Conservation (phyloP, 1,284 basidiomycete species). For the Trichosporon faecale region DNA sequence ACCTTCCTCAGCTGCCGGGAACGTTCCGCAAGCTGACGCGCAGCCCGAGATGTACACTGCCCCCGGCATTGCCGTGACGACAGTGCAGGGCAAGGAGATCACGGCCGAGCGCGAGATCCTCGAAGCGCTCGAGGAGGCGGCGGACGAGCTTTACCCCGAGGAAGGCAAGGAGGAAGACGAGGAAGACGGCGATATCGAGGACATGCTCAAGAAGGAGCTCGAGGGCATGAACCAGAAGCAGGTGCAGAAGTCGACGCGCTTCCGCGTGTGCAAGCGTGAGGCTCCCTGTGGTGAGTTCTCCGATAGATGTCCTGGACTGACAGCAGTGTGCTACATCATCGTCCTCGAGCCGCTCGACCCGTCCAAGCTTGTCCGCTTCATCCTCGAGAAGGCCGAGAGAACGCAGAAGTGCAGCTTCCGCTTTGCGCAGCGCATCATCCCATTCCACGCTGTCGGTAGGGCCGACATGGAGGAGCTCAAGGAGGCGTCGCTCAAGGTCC, state of each 20-base stretch:
- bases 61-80: conserved; percentile 41
- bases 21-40: neutral
- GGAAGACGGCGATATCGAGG: conserved; percentile 42
- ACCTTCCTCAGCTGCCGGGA: neutral
- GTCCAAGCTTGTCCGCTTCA: conserved; percentile 31
- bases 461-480: conserved; percentile 34
- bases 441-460: conserved; percentile 29
- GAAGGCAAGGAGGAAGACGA: conserved; percentile 25
- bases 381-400: conserved; percentile 39
- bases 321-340: conserved; percentile 36
- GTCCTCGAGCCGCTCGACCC: conserved; percentile 27
- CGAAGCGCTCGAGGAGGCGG: conserved; percentile 41
- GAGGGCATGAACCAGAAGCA: conserved; percentile 27
- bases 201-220: conserved; percentile 42
- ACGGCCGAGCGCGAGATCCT: conserved; percentile 45
- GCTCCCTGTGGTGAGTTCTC: conserved; percentile 35
- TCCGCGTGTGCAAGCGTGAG: conserved; percentile 33
- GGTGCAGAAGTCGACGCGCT: conserved; percentile 37
- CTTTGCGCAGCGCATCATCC: conserved; percentile 39
- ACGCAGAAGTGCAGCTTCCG: conserved; percentile 39
- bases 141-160: conserved; percentile 46
- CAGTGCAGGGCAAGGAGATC: conserved; percentile 40
- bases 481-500: conserved; percentile 24
- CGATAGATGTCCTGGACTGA: neutral
- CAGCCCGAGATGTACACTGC: conserved; percentile 39